phyloP scores from a whole-genome alignment of 2,329 filamentous ascomycete genomes.

The Aspergillus neotritici region DNA sequence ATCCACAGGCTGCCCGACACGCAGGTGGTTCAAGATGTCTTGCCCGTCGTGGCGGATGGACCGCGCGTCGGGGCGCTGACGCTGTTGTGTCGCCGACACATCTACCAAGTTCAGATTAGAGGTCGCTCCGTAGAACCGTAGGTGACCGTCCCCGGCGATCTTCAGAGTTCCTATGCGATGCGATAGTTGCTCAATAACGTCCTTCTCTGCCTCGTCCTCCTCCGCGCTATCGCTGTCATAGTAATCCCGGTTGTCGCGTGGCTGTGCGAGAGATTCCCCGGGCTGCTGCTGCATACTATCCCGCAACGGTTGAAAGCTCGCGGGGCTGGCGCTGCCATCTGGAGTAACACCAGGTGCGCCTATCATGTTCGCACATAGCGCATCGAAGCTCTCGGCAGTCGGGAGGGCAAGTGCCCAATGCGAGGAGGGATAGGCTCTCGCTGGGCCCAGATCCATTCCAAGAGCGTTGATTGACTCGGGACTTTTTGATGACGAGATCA shows the following conservation, averaged over 20 bases:
- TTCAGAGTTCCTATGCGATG: constrained; percentile 42
- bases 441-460: constrained; percentile 16
- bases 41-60: constrained; percentile 37
- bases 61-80: constrained; percentile 33
- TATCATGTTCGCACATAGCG: constrained; percentile 30
- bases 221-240: constrained; percentile 33
- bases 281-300: constrained; percentile 24
- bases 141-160: constrained; percentile 39
- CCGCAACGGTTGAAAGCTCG: constrained; percentile 22
- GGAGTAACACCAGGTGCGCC: constrained; percentile 12
- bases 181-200: constrained; percentile 41
- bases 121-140: constrained; percentile 43
- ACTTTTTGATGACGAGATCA: constrained; percentile 9
- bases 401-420: constrained; percentile 34
- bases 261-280: constrained; percentile 16
- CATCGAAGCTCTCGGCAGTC: constrained; percentile 32
- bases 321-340: constrained; percentile 22
- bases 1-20: constrained; percentile 38
- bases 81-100: constrained; percentile 31
- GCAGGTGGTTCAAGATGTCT: constrained; percentile 38
- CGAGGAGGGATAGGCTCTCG: constrained; percentile 21
- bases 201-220: constrained; percentile 35
- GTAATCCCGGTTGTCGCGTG: constrained; percentile 15
- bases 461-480: constrained; percentile 18
- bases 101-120: constrained; percentile 42